A percentile compares a stretch with the other conserved stretches of the same genome.
Evolutionary conservation across 192 early-diverging fungal genomes (phyloP).

Genomic region (Linderina pennispora): DNA sequence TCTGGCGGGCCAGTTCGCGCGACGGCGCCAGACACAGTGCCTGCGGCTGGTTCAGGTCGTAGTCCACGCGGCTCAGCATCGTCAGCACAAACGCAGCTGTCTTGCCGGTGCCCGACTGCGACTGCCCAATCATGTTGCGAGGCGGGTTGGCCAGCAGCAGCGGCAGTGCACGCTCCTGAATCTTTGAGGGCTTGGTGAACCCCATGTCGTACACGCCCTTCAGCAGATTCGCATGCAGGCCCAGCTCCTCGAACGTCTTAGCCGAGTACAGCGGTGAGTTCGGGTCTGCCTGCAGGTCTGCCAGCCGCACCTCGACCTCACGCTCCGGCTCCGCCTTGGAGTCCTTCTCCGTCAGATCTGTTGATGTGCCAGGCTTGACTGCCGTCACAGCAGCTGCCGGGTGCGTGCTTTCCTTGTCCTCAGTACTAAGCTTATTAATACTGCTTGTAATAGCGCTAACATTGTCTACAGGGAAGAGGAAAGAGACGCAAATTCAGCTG

Average conservation of each 20-base stretch:
- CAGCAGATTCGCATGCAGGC: conserved; percentile 70
- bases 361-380: conserved; percentile 5
- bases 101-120: conserved; percentile 97
- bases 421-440: too few relatives aligned
- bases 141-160: conserved; percentile 82
- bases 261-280: conserved; percentile 73
- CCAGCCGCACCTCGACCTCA: conserved; percentile 58
- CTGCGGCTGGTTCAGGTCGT: conserved; percentile 59
- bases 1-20: conserved; percentile 92
- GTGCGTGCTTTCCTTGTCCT: too few relatives aligned
- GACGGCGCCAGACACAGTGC: conserved; percentile 88
- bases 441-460: too few relatives aligned
- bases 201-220: conserved; percentile 94
- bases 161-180: conserved; percentile 92
- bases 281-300: conserved; percentile 61
- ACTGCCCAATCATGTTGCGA: conserved; percentile 96
- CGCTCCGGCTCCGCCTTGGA: conserved; percentile 2
- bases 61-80: conserved; percentile 85
- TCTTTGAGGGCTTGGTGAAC: conserved; percentile 89
- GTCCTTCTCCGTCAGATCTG: not conserved
- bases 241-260: conserved; percentile 72
- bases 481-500: too few relatives aligned
- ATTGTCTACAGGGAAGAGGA: too few relatives aligned
- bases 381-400: too few relatives aligned
- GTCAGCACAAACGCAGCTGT: conserved; percentile 94